Base-by-base conservation (phyloP, 192 early-diverging fungal species). In the Podila epigama region DNA sequence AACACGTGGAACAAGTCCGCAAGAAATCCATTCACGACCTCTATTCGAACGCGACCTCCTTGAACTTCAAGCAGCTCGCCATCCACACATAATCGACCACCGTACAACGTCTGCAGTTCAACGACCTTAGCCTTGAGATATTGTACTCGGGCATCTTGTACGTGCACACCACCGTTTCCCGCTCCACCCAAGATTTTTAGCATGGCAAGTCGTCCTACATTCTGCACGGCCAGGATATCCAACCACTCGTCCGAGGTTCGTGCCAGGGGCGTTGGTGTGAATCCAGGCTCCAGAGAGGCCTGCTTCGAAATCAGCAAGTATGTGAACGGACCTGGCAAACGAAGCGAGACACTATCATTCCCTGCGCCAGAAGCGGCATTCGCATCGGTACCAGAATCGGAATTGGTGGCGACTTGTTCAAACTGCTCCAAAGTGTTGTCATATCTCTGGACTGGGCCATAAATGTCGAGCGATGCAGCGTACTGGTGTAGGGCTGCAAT, bases 221-320 rank as follows among this genome's bases (percentile, higher is more conserved):
- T 62, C 36, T 80, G 68, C 1, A 86, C 61, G 4, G 69, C 53
- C 7, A 86, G 22, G 4, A 86, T 41, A 51, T 86, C 85, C 33
- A 86, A 39, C 64, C 81, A 82, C 3, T 75, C 67, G 12, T 75
- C 67, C 1, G 69, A 69, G 5, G 80, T 65, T 0, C 64, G 80
- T 20, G 85, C 85, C 33, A 86, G 80, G 0, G 85, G 85, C 0
- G 80, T 70, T 4, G 83, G 79, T 0, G 37, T 58, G 27, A 86
- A 86, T 2, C 85, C 85, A 25, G 79, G 82, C 53, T 83, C 82
- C 10, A 86, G 29, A 1, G 63, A 73, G 22, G 72, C 51, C 40
- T 84, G 82, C 32, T 86, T 86, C n/a, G 80, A 51, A 11, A 67
- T 55, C 58, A 86, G 28, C 18, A 86, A 78, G 41, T 86, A 86